These are phyloP conservation scores for Neofusicoccum umdonicola DNA, from an alignment of 2,329 filamentous ascomycete species.

Conservation along the genomic window DNA sequence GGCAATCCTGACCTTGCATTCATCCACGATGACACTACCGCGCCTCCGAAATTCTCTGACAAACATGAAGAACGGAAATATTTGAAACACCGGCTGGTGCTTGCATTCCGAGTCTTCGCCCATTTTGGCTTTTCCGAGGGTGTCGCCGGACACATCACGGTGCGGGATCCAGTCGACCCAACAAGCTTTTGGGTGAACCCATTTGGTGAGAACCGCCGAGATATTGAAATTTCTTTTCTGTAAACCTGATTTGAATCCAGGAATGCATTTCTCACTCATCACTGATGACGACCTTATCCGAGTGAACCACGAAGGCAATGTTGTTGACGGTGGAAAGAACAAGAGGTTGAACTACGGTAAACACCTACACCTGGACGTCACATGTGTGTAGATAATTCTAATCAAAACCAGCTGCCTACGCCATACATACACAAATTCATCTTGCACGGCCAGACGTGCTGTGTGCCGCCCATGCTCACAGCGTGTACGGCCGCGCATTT, in stretches of 20 bases:
- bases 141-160: slow-evolving; percentile 63
- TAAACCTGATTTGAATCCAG: slow-evolving; percentile 60
- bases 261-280: slow-evolving; percentile 64
- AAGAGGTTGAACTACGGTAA: slow-evolving; percentile 52
- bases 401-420: slow-evolving; percentile 50
- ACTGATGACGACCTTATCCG: slow-evolving; percentile 58
- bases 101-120: slow-evolving; percentile 39
- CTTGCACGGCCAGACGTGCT: slow-evolving; percentile 58
- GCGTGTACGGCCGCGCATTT: slow-evolving; percentile 60
- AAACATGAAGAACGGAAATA: slow-evolving; percentile 37
- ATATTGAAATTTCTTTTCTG: slow-evolving; percentile 45
- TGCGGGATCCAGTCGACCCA: slow-evolving; percentile 59
- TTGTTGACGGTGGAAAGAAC: slow-evolving; percentile 57
- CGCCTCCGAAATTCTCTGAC: slow-evolving; percentile 36
- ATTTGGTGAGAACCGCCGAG: slow-evolving; percentile 51
- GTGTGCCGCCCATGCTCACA: slow-evolving; percentile 59
- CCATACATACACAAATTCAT: slow-evolving; percentile 61
- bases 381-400: slow-evolving; percentile 30
- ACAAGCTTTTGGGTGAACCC: slow-evolving; percentile 66
- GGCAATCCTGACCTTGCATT: not conserved
- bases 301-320: slow-evolving; percentile 56
- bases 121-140: slow-evolving; percentile 40
- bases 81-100: slow-evolving; percentile 36
- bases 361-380: slow-evolving; percentile 62
- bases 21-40: not conserved